These are phyloP conservation scores for Tricholomella constricta DNA, from an alignment of 768 basidiomycete genomes.

Conservation along the genomic window DNA sequence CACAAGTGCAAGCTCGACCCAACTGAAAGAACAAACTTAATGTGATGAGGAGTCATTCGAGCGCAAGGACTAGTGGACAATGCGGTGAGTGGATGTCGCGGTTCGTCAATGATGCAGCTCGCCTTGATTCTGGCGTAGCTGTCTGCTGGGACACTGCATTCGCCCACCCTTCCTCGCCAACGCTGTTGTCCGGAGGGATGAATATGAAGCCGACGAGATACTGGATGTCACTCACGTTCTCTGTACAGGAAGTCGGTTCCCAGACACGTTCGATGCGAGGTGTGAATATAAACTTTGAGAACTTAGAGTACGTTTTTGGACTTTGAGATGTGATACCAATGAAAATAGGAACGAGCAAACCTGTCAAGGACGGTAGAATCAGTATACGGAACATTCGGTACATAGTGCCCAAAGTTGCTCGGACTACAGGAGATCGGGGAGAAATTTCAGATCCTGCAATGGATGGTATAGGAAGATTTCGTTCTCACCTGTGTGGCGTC, in stretches of 20 bases:
- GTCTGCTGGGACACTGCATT: slow-evolving; percentile 34
- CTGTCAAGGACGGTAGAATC: slow-evolving; percentile 29
- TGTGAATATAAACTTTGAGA: slow-evolving; percentile 16
- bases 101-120: slow-evolving; percentile 4
- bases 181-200: slow-evolving; percentile 14
- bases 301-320: slow-evolving; percentile 4
- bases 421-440: slow-evolving; percentile 21
- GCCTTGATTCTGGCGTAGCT: slow-evolving; percentile 53
- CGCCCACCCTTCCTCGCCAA: slow-evolving; percentile 20
- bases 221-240: slow-evolving; percentile 11
- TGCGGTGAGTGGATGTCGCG: slow-evolving; percentile 2
- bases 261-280: slow-evolving; percentile 9
- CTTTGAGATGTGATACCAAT: neutral
- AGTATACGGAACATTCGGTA: slow-evolving; percentile 18
- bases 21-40: slow-evolving; percentile 25
- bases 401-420: slow-evolving; percentile 30
- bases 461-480: neutral
- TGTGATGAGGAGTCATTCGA: slow-evolving; percentile 24
- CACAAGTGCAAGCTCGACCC: neutral
- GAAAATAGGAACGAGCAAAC: slow-evolving; percentile 16
- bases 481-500: slow-evolving; percentile 32
- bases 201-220: neutral
- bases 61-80: slow-evolving; percentile 17
- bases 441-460: neutral
- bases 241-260: slow-evolving; percentile 16